A percentile compares a stretch with the other conserved stretches of the same genome.
Conservation (phyloP, 2,329 filamentous ascomycete species). For the Calycina marina region DNA sequence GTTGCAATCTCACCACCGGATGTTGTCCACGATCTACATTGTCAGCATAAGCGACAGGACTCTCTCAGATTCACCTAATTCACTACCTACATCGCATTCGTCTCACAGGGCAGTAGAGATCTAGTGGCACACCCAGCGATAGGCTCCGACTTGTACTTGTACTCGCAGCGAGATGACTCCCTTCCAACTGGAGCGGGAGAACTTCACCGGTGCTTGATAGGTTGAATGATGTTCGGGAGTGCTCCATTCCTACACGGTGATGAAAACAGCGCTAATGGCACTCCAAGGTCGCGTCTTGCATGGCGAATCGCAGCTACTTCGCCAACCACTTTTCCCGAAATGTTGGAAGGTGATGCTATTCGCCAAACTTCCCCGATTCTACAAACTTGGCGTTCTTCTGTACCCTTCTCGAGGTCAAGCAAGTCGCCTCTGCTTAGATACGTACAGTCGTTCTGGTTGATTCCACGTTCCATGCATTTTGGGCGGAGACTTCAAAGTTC, state of each 20-base stretch:
- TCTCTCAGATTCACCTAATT: too few species aligned
- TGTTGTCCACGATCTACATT: too few species aligned
- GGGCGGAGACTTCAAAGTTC: neutral
- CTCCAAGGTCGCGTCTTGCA: neutral
- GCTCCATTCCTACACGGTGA: neutral
- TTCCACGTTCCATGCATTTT: neutral
- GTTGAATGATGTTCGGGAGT: neutral
- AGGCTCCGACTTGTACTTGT: too few species aligned
- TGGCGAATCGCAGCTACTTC: neutral
- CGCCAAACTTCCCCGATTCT: neutral
- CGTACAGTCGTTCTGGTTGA: neutral
- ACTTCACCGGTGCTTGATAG: neutral
- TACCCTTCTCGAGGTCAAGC: neutral
- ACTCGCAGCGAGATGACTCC: neutral
- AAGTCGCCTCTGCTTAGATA: neutral
- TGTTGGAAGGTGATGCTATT: neutral
- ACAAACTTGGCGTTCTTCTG: neutral
- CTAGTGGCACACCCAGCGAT: too few species aligned
- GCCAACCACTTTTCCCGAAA: neutral
- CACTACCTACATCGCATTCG: neutral
- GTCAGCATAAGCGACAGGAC: too few species aligned
- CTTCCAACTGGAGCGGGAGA: neutral
- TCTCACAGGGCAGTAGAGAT: neutral
- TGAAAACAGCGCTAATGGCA: neutral
- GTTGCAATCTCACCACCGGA: too few species aligned